Evolutionary conservation across 495 filamentous ascomycete genomes (phyloP), one percentile per base, ranked within the genome.

Genomic region (Trichocladium uniseriatum): DNA sequence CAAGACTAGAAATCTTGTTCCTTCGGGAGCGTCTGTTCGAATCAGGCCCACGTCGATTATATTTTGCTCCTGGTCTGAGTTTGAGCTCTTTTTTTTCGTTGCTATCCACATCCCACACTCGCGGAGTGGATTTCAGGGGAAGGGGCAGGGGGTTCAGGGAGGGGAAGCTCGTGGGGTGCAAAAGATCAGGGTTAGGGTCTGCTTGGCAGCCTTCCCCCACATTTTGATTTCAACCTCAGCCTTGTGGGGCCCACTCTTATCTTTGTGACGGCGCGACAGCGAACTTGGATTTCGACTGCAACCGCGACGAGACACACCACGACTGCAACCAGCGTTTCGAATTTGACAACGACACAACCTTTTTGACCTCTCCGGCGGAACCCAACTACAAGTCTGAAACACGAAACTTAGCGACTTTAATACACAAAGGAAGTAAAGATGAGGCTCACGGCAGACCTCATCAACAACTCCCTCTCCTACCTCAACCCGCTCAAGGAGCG

Each of bases 401-500:
- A n/a, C n/a, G n/a, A n/a, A n/a, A n/a, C n/a, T n/a, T n/a, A n/a
- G n/a, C n/a, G n/a, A n/a, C n/a, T n/a, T n/a, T n/a, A n/a, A n/a
- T n/a, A n/a, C n/a, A 3, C 29, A 34, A 49, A 28, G 19, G 24
- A 27, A 27, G 24, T 27, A 27, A 27, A 56, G n/a, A 96, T 97
- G 92, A 84, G 92, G 76, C 78, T 98, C 69, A 96, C 89, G 48
- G 82, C 87, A 56, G 92, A 97, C 65, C 84, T 95, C 60, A 89
- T 97, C 63, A 77, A 84, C 66, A 80, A 78, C 69, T 91, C 91
- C 51, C 84, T 91, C 51, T 94, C 88, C 66, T 99, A 94, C 80
- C 86, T 96, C 62, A 97, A 97, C 74, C 87, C 91, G 54, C 77
- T 97, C 71, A 90, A 87, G 68, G 92, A 99, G 75, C 87, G 94